Evolutionary conservation across 768 basidiomycete species (phyloP), one percentile per base, ranked within the genome.

Genomic region (Pleurotus djamor): DNA sequence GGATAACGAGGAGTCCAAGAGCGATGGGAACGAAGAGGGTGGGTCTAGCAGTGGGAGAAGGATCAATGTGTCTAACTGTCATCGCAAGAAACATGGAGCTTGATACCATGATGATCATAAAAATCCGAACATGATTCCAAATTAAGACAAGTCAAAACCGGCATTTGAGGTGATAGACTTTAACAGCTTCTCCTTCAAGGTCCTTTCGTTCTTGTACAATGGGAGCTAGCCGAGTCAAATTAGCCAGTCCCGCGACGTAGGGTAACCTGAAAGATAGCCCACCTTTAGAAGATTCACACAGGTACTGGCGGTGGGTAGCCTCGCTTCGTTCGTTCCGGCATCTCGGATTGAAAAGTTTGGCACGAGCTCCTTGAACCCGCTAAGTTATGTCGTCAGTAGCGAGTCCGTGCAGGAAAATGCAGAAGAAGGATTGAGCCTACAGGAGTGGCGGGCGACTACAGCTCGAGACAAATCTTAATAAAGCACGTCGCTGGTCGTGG

Each of bases 211-310:
- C 57, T 74, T 71, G 68, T 93, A 92, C 41, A 80, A 74, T 12
- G 92, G 92, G 12, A 95, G 80, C 89, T 92, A 61, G 5, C 55
- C 44, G 32, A 37, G 34, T 52, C 13, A 32, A 5, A 34, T 52
- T 44, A 16, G 45, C 4, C 10, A 36, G 32, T 41, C 41, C 12
- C 17, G 12, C 51, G 6, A 60, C 5, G 57, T 49, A 5, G 21
- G 35, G 51, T 16, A n/a, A 17, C 1, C 2, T 10, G 52, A 38
- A 33, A 60, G 61, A 32, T 1, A 52, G 51, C 71, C 54, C 58
- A 91, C 89, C 83, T 98, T 98, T 50, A 98, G 76, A 5, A 98
- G 74, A 71, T 98, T 98, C 21, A 96, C 90, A 66, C 96, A 98
- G 0, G 96, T 94, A 59, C 94, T 92, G 4, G 89, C 80, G 0